Evolutionary conservation across 768 basidiomycete genomes (phyloP), one percentile per base, ranked within the genome.

Genomic region (Tulasnella sp.): DNA sequence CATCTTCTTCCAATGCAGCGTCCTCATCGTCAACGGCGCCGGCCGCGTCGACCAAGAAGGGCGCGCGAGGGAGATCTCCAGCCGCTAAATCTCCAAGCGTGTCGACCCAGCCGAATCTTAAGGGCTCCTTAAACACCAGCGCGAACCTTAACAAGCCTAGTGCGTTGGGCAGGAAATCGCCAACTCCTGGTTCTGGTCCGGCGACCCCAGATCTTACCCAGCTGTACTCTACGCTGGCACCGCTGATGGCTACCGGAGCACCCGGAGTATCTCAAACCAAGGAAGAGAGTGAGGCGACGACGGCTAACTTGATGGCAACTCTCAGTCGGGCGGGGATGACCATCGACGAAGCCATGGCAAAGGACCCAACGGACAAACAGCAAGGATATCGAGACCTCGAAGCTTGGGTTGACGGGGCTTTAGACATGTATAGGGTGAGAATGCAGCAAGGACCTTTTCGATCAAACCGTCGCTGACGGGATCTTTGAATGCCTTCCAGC

Each of bases 381-480:
- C 86, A 88, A 66, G 90, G 90, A 2, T 92, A 87, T 68, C 78
- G 81, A 63, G 89, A 92, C 67, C 76, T 92, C 30, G 88, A 91
- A 69, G 78, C 82, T 5, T 92, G 89, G 89, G 89, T 91, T 7
- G 85, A 90, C 67, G 89, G 89, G 1, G 91, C 89, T 13, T 72
- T 92, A 62, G 90, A 92, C 67, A 92, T 92, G 87, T 92, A 92
- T 70, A 76, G 86, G 70, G 89, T 88, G 74, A 65, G 80, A 73
- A 21, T 21, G 34, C 17, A 29, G 54, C 38, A 38, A 43, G 63
- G 34, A 64, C 60, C 48, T 41, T 49, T 19, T 41, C 11, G 13
- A 47, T 19, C 54, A 17, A 19, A 11, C 38, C 29, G 21, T 50
- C 34, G 43, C 21, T n/a, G n/a, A 26, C 2, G 15, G 29, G 21